Conservation (phyloP, 2,329 filamentous ascomycete species). For the Didymella exigua region DNA sequence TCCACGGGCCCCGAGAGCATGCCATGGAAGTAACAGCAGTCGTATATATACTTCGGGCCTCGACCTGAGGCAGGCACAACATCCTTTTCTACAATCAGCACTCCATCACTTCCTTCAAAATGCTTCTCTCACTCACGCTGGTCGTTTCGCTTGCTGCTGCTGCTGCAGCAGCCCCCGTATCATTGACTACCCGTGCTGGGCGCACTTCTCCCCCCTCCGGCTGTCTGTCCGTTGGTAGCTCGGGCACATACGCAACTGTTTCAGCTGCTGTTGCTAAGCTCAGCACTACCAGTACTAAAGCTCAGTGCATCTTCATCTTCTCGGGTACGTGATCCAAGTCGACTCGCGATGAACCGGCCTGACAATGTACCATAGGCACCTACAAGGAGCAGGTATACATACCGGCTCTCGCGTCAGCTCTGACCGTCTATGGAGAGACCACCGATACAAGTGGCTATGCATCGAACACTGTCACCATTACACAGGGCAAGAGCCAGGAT, state of each 20-base stretch:
- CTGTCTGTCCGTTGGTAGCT: constrained; percentile 56
- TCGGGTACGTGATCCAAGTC: constrained; percentile 37
- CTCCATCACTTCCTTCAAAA: constrained; percentile 13
- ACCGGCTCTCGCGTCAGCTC: constrained; percentile 52
- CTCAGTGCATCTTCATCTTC: constrained; percentile 67
- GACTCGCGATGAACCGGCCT: neutral
- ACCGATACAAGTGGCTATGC: constrained; percentile 56
- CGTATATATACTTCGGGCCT: constrained; percentile 4
- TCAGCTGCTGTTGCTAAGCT: constrained; percentile 65
- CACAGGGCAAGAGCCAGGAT: constrained; percentile 54
- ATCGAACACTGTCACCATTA: constrained; percentile 64
- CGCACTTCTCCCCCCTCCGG: constrained; percentile 57
- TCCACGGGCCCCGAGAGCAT: neutral
- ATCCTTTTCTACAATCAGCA: neutral
- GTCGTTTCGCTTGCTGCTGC: constrained; percentile 29
- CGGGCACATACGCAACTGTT: constrained; percentile 55
- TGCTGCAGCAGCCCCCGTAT: constrained; percentile 29
- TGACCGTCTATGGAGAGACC: constrained; percentile 66
- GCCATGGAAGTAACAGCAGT: neutral
- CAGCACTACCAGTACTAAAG: constrained; percentile 55
- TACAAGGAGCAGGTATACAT: constrained; percentile 67
- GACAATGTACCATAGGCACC: constrained; percentile 46
- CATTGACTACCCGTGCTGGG: constrained; percentile 30
- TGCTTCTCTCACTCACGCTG: constrained; percentile 26
- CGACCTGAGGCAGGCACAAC: neutral